A percentile compares a stretch with the other conserved stretches of the same genome.
phyloP scores from a whole-genome alignment of 139 green algal species.

The Chlamydomonas eustigma region DNA sequence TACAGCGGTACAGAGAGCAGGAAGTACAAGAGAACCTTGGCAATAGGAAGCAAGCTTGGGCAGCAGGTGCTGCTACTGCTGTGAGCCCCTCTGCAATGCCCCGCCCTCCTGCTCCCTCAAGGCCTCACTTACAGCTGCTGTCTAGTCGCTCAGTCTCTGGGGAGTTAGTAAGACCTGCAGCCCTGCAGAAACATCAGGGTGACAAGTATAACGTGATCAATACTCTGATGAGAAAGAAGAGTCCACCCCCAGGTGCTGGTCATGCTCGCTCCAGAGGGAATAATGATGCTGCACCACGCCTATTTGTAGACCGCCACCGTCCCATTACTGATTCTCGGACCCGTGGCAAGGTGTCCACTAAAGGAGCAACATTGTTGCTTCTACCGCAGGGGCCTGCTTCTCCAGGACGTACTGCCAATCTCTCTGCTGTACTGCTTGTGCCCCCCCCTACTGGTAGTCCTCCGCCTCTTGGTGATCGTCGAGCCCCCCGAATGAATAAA shows the following conservation, averaged over 20 bases:
- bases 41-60: neutral
- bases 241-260: neutral
- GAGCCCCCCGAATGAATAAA: too few relatives aligned
- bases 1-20: neutral
- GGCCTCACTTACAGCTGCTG: neutral
- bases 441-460: too few relatives aligned
- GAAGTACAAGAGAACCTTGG: neutral
- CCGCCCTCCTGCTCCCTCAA: neutral
- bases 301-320: too few relatives aligned
- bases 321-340: too few relatives aligned
- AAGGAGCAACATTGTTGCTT: too few relatives aligned
- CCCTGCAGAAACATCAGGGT: neutral
- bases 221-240: neutral
- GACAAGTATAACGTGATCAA: neutral
- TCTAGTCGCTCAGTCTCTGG: neutral
- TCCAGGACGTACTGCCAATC: too few relatives aligned
- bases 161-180: neutral
- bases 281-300: too few relatives aligned
- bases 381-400: too few relatives aligned
- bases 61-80: neutral
- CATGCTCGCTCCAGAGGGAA: too few relatives aligned
- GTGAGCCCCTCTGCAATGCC: neutral
- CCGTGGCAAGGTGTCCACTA: too few relatives aligned
- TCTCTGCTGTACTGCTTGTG: too few relatives aligned
- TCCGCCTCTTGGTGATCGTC: too few relatives aligned